Base-by-base conservation (phyloP, 345 rosid genomes). In the Psidium friedrichsthalianum region DNA sequence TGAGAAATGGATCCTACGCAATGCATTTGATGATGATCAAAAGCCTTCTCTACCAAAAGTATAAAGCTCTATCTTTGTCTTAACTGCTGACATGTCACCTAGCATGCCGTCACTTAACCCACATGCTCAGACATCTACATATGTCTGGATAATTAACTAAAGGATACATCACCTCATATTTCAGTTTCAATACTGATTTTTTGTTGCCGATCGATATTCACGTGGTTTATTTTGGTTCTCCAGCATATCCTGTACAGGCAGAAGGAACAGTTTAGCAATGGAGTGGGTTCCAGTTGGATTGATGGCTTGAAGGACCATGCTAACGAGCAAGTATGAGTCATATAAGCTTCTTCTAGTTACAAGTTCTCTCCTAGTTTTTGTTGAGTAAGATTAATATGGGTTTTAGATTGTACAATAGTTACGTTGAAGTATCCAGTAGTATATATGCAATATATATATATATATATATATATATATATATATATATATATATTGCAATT, bases 241-340 rank as follows among this genome's bases (percentile, higher is more conserved):
- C 94, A 94, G 96, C 98, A 96, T 90, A 94, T 97, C 85, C 90
- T 97, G 55, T 96, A 97, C 90, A 94, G 99, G 88, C 99, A 97
- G 90, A 97, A 97, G 83, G 99, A 97, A 87, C 98, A 97, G 86
- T 97, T 97, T 56, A 97, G 99, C 85, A 99, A 97, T 83, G 99
- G 99, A 53, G 99, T 97, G 61, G 99, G 99, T 52, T 97, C 95
- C 84, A 94, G 99, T 85, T 97, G 99, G 99, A 97, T 97, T 58
- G 99, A 96, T 92, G 99, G 99, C 29, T 95, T 97, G 84, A 96
- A 96, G 89, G 94, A 93, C 53, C 98, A 96, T 85, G 98, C 99
- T 86, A 90, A 90, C 42, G 59, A 59, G 85, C 93, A 95, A 88
- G 98, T 97, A 93, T 56, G 52, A 36, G 11, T n/a, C 81, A 29